Conservation (phyloP, 129 eudicot genomes). For the Cynara cardunculus region DNA sequence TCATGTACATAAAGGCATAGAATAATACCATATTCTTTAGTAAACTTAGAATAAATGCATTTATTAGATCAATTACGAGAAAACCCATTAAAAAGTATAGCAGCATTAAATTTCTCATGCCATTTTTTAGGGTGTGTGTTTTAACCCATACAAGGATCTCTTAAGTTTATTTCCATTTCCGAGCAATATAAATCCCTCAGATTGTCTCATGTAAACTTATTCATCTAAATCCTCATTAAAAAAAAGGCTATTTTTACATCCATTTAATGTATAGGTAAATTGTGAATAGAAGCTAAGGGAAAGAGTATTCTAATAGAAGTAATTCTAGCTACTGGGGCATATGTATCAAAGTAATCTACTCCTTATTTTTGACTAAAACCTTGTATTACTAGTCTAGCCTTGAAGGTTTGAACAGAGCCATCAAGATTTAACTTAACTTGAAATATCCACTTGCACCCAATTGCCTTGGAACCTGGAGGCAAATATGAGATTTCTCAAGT, state of each 20-base stretch:
- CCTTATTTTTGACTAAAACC: conserved; percentile 13
- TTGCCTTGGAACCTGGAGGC: conserved; percentile 13
- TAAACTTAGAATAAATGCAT: background rate
- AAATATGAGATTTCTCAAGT: conserved; percentile 4
- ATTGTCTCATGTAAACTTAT: too few relatives aligned
- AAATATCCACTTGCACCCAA: background rate
- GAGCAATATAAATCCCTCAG: too few relatives aligned
- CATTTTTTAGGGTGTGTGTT: background rate
- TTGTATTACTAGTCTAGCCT: conserved; percentile 17
- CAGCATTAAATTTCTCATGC: background rate
- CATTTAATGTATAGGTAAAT: background rate
- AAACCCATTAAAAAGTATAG: background rate
- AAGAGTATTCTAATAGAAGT: conserved; percentile 10
- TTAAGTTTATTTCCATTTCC: background rate
- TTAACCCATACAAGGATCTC: background rate
- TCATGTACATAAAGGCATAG: background rate
- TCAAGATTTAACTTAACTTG: too few relatives aligned
- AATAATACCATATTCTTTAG: background rate
- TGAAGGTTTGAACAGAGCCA: background rate
- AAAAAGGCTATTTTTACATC: background rate
- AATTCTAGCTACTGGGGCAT: conserved; percentile 18
- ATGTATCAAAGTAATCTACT: conserved; percentile 17
- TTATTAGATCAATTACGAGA: background rate
- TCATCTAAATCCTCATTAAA: too few relatives aligned
- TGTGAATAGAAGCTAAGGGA: background rate